These are phyloP conservation scores for Phytophthora capsici DNA, from an alignment of 352 stramenopile species.

Conservation along the genomic window DNA sequence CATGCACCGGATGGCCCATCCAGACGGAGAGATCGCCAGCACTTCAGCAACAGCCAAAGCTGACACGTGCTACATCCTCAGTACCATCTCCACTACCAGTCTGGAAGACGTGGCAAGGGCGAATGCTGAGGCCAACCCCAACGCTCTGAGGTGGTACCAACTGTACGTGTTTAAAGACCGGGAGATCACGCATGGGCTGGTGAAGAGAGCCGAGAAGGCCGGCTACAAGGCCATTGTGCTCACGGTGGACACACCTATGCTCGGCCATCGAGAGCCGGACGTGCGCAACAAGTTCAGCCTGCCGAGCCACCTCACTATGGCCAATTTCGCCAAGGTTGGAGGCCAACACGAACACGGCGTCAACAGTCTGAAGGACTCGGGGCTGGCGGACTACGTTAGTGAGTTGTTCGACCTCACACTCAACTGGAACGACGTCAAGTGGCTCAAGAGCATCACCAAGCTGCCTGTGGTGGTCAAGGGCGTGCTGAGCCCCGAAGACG, in stretches of 20 bases:
- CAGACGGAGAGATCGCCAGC: conserved; percentile 92
- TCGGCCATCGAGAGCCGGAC: conserved; percentile 95
- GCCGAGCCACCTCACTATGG: conserved; percentile 70
- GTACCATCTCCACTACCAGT: conserved; percentile 73
- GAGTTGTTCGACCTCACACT: conserved; percentile 95
- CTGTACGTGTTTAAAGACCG: conserved; percentile 97
- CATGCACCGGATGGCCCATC: conserved; percentile 96
- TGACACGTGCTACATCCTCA: conserved; percentile 93
- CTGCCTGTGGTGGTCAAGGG: conserved; percentile 95
- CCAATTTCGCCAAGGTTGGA: conserved; percentile 51
- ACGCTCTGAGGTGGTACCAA: conserved; percentile 94
- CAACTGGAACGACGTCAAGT: conserved; percentile 94
- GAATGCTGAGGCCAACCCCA: conserved; percentile 61
- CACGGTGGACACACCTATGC: conserved; percentile 96
- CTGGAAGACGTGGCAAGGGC: conserved; percentile 61
- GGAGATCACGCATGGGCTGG: conserved; percentile 92
- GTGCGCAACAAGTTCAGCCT: conserved; percentile 94
- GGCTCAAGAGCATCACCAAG: conserved; percentile 91
- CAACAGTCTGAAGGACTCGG: conserved; percentile 36
- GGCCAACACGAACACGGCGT: conserved; percentile 73
- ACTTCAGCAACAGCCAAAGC: conserved; percentile 82
- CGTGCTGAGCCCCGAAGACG: conserved; percentile 94
- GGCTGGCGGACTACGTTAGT: conserved; percentile 53
- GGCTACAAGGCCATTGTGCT: conserved; percentile 96
- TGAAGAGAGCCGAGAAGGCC: conserved; percentile 90